Evolutionary conservation across 2,329 filamentous ascomycete species (phyloP), one percentile per base, ranked within the genome.

Genomic region (Hypoxylon sp.): DNA sequence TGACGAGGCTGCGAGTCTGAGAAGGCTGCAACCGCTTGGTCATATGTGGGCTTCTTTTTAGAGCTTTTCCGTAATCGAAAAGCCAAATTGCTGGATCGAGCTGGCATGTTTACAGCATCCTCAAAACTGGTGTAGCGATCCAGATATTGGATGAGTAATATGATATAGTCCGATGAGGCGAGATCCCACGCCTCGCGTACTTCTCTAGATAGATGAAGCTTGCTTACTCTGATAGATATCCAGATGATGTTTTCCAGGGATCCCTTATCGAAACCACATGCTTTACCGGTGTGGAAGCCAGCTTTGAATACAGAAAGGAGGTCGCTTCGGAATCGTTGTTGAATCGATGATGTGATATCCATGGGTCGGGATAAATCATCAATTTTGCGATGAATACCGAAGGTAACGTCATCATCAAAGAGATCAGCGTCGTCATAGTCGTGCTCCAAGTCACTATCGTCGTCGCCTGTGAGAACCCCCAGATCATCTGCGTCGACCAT

Each of bases 171-270:
- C 0, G 81, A 77, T 0, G 82, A 77, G 13, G 85, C 77, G 10
- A 97, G 75, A 62, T 89, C 84, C 93, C 93, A 97, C 1, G 93
- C 91, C 71, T 90, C 84, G 76, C 92, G 85, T 0, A 88, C 89
- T 71, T 94, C 91, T 37, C 89, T 84, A 0, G 91, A 90, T 11
- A 97, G 85, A 0, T 85, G 88, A 1, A 97, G 84, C 69, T 90
- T 91, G 3, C 84, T 80, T 28, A 91, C 85, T 3, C 87, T 87
- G 28, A 91, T 85, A 0, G 93, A 92, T 1, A 95, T 76, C 4
- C 87, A 88, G 17, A 95, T 75, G 2, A 84, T 80, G 61, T 79
- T 82, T 10, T 79, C 78, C 1, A 79, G 73, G 22, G 82, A 75
- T 1, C 69, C 54, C 3, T 74, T 68, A 26, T 72, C 73, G 17